These are phyloP conservation scores for Domatiomyces globalis DNA, from an alignment of 2,329 filamentous ascomycete genomes.

Conservation along the genomic window DNA sequence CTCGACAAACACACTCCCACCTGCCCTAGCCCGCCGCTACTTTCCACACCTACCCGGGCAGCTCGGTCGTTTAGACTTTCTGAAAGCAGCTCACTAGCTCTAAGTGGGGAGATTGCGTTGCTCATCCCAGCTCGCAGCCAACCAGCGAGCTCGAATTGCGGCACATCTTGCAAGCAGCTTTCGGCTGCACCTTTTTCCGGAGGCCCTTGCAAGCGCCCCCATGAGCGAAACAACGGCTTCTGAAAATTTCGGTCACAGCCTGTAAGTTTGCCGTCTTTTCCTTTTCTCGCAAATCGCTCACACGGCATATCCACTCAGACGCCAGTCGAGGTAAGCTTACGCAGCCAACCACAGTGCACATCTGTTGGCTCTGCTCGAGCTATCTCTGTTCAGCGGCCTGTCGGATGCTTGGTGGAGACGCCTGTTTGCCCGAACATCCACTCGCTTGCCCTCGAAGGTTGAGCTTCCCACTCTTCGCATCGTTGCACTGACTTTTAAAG, in stretches of 20 bases:
- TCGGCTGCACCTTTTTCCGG: not conserved
- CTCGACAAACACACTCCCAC: too few relatives aligned
- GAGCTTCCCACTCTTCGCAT: slow-evolving; percentile 13
- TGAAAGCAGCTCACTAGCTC: not conserved
- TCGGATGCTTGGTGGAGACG: slow-evolving; percentile 18
- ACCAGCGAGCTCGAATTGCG: not conserved
- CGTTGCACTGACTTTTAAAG: slow-evolving; percentile 18
- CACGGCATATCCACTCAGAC: slow-evolving; percentile 18
- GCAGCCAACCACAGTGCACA: slow-evolving; percentile 17
- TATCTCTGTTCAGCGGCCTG: slow-evolving; percentile 19
- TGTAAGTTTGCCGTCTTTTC: slow-evolving; percentile 3
- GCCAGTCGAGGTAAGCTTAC: slow-evolving; percentile 19
- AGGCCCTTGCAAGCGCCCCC: not conserved
- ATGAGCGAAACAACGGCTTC: not conserved
- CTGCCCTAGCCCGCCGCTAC: not conserved
- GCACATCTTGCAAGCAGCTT: not conserved
- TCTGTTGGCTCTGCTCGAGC: slow-evolving; percentile 15
- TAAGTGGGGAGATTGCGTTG: not conserved
- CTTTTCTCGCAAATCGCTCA: slow-evolving; percentile 18
- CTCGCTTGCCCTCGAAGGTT: slow-evolving; percentile 12
- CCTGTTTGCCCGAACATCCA: slow-evolving; percentile 15
- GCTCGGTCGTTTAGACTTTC: not conserved
- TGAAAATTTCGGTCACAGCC: not conserved
- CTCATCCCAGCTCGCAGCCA: not conserved
- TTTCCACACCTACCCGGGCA: not conserved